phyloP scores from a whole-genome alignment of 306 rosid genomes.

The Rosa lucieae region DNA sequence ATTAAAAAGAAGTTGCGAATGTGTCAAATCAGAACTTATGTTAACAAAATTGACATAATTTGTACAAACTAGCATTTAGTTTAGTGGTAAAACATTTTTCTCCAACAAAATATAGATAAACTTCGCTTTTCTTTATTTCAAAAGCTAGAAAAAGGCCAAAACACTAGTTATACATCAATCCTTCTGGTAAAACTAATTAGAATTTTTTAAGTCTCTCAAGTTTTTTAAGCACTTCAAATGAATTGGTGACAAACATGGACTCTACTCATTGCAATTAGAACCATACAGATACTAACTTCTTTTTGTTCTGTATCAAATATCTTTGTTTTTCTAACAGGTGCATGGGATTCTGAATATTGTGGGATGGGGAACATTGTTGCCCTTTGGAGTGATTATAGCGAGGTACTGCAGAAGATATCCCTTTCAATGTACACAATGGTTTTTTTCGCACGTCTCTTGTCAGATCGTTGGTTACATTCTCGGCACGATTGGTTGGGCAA shows the following conservation, averaged over 20 bases:
- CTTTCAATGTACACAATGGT: conserved; percentile 15
- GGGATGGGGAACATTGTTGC: conserved; percentile 82
- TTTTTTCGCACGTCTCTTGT: conserved; percentile 25
- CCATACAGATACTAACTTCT: too few species aligned
- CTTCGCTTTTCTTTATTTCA: neutral
- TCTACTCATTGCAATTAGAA: neutral
- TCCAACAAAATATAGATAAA: too few species aligned
- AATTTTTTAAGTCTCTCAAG: too few species aligned
- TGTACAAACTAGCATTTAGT: too few species aligned
- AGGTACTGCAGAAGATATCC: conserved; percentile 60
- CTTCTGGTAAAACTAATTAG: neutral
- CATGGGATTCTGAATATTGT: conserved; percentile 78
- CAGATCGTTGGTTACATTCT: conserved; percentile 53
- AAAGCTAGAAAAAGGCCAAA: neutral
- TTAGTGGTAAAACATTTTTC: too few species aligned
- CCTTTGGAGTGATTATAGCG: conserved; percentile 62
- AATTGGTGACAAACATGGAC: neutral
- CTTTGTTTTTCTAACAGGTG: conserved; percentile 31
- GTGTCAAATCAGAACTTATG: too few species aligned
- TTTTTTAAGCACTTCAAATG: neutral
- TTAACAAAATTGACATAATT: too few species aligned
- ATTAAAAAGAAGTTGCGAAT: too few species aligned
- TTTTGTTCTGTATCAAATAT: neutral
- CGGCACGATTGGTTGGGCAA: conserved; percentile 58
- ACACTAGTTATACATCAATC: neutral